phyloP scores from a whole-genome alignment of 768 basidiomycete genomes.

The Xerocomellus chrysenteron region DNA sequence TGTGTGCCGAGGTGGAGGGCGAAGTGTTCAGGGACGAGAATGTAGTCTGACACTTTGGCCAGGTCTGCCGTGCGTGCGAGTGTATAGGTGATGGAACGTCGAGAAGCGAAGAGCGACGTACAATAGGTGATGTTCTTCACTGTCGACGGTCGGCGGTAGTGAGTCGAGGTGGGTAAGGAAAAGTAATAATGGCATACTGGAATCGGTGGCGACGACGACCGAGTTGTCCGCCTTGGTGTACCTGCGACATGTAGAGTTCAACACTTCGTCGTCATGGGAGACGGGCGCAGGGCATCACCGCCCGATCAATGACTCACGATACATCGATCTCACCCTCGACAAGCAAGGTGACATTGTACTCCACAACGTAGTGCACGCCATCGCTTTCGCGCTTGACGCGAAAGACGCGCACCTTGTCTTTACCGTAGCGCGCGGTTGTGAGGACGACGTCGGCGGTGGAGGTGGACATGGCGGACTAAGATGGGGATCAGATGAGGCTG shows the following conservation, averaged over 20 bases:
- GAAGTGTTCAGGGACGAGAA: slow-evolving; percentile 81
- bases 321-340: slow-evolving; percentile 82
- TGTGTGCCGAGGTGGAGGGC: slow-evolving; percentile 85
- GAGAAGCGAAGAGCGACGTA: slow-evolving; percentile 22
- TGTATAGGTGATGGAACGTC: neutral
- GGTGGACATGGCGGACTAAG: slow-evolving; percentile 27
- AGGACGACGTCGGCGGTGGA: slow-evolving; percentile 29
- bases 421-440: slow-evolving; percentile 71
- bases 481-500: neutral
- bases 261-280: neutral
- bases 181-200: slow-evolving; percentile 50
- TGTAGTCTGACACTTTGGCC: slow-evolving; percentile 86
- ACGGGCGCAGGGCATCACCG: neutral
- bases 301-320: slow-evolving; percentile 44
- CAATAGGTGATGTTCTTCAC: slow-evolving; percentile 73
- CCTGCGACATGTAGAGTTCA: slow-evolving; percentile 36
- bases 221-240: slow-evolving; percentile 90
- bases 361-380: slow-evolving; percentile 69
- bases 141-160: slow-evolving; percentile 19
- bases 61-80: slow-evolving; percentile 49
- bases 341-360: slow-evolving; percentile 79
- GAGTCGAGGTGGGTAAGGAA: neutral
- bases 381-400: slow-evolving; percentile 70
- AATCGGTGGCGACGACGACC: slow-evolving; percentile 88
- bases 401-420: slow-evolving; percentile 84